A percentile compares a stretch with the other conserved stretches of the same genome.
These are phyloP conservation scores for Alternaria sp. DNA, from an alignment of 2,329 filamentous ascomycete species.

Conservation along the genomic window DNA sequence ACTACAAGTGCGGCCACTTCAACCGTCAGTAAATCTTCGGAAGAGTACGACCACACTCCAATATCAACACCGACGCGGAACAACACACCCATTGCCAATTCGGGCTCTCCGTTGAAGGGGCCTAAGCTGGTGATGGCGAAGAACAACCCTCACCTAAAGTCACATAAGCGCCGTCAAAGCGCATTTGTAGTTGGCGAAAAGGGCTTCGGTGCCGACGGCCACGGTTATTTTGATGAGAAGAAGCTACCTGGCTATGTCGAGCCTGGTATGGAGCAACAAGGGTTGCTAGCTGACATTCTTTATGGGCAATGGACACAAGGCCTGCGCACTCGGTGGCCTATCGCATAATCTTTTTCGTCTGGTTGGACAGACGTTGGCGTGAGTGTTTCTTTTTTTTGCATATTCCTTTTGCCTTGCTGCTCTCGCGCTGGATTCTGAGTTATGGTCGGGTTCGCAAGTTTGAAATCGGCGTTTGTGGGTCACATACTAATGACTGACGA, in stretches of 20 bases:
- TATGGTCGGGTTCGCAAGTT: not conserved
- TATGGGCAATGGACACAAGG: constrained; percentile 92
- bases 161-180: constrained; percentile 66
- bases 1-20: constrained; percentile 30
- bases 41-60: constrained; percentile 28
- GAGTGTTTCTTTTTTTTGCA: not conserved
- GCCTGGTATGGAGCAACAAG: constrained; percentile 90
- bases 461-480: not conserved
- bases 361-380: not conserved
- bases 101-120: constrained; percentile 59
- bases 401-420: not conserved
- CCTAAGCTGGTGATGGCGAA: constrained; percentile 78
- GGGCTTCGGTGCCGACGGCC: constrained; percentile 50
- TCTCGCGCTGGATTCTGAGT: not conserved
- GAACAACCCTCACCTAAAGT: constrained; percentile 85
- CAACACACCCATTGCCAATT: constrained; percentile 37
- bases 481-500: constrained; percentile 5
- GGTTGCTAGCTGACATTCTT: constrained; percentile 86
- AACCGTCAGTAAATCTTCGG: constrained; percentile 29
- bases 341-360: constrained; percentile 19
- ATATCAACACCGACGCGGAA: constrained; percentile 32
- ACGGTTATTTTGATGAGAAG: constrained; percentile 52
- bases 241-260: constrained; percentile 66
- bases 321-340: constrained; percentile 64
- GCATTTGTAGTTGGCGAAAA: constrained; percentile 55